A percentile compares a stretch with the other conserved stretches of the same genome.
Conservation (phyloP, 2,329 filamentous ascomycete species). For the Keithomyces neogunnii region DNA sequence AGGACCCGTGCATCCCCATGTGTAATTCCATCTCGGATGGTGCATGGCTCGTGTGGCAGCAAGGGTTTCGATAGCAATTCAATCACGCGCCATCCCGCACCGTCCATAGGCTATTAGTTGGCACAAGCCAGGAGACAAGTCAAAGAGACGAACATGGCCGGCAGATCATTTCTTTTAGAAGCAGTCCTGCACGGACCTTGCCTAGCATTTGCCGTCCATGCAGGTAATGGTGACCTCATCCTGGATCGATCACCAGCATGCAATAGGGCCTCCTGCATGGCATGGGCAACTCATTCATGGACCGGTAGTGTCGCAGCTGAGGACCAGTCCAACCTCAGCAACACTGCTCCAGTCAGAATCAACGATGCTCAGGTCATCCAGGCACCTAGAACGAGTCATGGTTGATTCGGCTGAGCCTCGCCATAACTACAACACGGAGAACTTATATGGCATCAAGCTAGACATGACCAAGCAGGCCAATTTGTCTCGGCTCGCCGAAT, state of each 20-base stretch:
- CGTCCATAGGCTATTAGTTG: background rate
- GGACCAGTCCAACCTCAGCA: constrained; percentile 6
- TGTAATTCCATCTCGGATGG: no score
- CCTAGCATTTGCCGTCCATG: background rate
- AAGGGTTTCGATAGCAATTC: background rate
- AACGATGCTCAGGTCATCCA: no score
- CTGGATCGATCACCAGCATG: constrained; percentile 4
- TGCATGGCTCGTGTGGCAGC: background rate
- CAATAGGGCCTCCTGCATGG: constrained; percentile 2
- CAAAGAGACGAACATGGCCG: background rate
- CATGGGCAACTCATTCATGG: constrained; percentile 8
- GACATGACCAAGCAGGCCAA: no score
- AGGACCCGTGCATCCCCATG: background rate
- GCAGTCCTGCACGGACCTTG: background rate
- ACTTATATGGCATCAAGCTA: no score
- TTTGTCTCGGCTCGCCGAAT: background rate
- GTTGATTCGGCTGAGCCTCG: no score
- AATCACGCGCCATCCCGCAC: background rate
- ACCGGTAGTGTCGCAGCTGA: background rate
- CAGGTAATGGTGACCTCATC: background rate
- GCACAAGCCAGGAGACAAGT: no score
- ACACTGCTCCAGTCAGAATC: background rate
- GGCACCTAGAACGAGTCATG: no score
- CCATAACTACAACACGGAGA: no score
- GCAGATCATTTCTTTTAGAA: background rate